Evolutionary conservation across 2,329 filamentous ascomycete species (phyloP).

Genomic region (Phialocephala sp.): DNA sequence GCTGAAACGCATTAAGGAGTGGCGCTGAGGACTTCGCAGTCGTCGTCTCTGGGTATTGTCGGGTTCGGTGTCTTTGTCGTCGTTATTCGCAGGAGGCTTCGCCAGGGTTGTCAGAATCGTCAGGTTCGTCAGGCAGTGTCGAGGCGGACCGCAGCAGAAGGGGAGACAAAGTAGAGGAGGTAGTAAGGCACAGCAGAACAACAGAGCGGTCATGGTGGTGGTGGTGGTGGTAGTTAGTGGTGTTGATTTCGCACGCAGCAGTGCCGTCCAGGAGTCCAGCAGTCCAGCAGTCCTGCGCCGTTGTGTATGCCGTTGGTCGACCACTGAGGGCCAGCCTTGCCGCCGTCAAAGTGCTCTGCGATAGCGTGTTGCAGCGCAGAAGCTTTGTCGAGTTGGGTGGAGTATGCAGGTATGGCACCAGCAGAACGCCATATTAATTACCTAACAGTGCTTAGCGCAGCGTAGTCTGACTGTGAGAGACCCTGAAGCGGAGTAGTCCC

Average conservation of each 20-base stretch:
- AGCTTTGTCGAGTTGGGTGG: neutral
- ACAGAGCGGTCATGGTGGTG: neutral
- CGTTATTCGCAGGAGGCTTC: neutral
- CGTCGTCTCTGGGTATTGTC: neutral
- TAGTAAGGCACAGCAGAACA: neutral
- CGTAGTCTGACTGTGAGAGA: no score
- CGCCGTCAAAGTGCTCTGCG: slow-evolving; percentile 27
- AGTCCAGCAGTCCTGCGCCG: neutral
- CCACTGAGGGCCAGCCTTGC: slow-evolving; percentile 22
- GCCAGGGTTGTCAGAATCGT: neutral
- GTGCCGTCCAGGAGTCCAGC: neutral
- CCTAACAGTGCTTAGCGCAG: slow-evolving; percentile 7
- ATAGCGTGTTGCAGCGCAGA: slow-evolving; percentile 14
- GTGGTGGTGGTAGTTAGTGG: slow-evolving; percentile 4
- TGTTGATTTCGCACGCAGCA: neutral
- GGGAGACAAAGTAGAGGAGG: neutral
- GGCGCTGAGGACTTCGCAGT: slow-evolving; percentile 5
- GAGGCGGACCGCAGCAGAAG: neutral
- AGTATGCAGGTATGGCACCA: neutral
- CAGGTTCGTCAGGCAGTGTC: slow-evolving; percentile 2
- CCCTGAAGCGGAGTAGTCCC: slow-evolving; percentile 5
- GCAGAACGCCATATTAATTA: neutral
- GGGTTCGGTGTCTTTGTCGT: slow-evolving; percentile 10
- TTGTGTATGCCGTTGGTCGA: neutral
- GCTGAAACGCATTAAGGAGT: slow-evolving; percentile 23